These are phyloP conservation scores for Lasiosphaeriaceae sp. DNA, from an alignment of 495 filamentous ascomycete species.

Conservation along the genomic window DNA sequence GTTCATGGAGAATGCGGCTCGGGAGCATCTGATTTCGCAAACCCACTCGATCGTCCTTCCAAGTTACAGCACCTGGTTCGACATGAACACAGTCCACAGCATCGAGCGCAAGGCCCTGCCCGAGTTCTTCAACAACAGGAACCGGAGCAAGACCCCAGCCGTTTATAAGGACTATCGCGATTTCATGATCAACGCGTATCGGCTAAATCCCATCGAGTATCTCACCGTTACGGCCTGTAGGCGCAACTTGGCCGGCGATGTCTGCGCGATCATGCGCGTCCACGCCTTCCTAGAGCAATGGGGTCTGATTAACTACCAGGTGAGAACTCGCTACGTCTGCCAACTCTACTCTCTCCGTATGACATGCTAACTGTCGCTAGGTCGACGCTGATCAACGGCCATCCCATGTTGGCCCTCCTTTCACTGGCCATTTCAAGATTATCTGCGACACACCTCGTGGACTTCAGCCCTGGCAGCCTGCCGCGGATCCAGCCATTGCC, in stretches of 20 bases:
- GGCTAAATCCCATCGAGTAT: conserved; percentile 91
- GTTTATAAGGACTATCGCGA: conserved; percentile 98
- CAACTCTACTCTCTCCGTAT: not conserved
- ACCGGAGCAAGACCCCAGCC: conserved; percentile 95
- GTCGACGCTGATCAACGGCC: conserved; percentile 93
- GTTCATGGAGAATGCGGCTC: conserved; percentile 77
- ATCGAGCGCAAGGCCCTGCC: conserved; percentile 90
- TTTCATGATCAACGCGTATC: conserved; percentile 99
- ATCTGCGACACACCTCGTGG: conserved; percentile 93
- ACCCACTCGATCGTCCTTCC: conserved; percentile 93
- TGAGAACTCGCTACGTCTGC: conserved; percentile 40
- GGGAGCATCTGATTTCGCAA: conserved; percentile 85
- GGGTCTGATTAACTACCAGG: conserved; percentile 98
- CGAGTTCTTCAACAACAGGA: conserved; percentile 96
- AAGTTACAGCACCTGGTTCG: conserved; percentile 96
- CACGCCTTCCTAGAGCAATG: conserved; percentile 99
- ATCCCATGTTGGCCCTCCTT: conserved; percentile 92
- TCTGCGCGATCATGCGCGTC: conserved; percentile 97
- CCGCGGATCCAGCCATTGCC: conserved; percentile 62
- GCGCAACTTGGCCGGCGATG: conserved; percentile 92
- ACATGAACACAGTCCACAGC: conserved; percentile 85
- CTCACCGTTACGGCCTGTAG: conserved; percentile 96
- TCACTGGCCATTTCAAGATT: conserved; percentile 94
- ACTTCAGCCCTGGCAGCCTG: conserved; percentile 90
- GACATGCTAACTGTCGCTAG: conserved; percentile 45